Evolutionary conservation across 306 rosid species (phyloP), one percentile per base, ranked within the genome.

Genomic region (Fragaria vesca): DNA sequence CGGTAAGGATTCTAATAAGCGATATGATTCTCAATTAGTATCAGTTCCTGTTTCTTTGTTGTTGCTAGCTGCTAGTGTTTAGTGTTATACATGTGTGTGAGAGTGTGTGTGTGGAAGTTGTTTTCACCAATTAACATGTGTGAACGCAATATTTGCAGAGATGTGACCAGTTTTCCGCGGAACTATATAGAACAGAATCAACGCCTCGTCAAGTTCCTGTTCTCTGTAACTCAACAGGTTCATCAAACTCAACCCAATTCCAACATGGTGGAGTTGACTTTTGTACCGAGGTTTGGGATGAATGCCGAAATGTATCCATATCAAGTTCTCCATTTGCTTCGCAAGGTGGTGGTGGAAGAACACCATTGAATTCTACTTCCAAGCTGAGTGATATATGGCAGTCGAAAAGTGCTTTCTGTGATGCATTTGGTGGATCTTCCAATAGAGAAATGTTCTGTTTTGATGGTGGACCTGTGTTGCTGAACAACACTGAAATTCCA

Each of bases 131-230:
- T 52, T 72, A 63, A 52, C 57, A 0, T 52, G 66, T 52, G 6
- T 72, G 66, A 72, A 52, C 24, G 6, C 34, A 9, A 12, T 66
- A 61, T 34, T 55, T 66, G 81, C 74, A 83, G 78, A 83, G 60
- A 48, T 83, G 87, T 48, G 87, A 83, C 72, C 84, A 48, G 46
- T 83, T 80, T 75, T 76, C 84, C 3, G 84, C 76, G 2, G 81
- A 72, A 52, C 73, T 83, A 48, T 83, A 46, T 46, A 63, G 67
- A 74, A 48, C 63, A 45, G 82, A 74, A 61, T 84, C 82, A 51
- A 71, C 24, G 13, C 71, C 80, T 13, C 42, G 71, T 42, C 18
- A 54, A 69, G 82, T 84, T 69, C 87, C 87, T 51, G 66, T 77
- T 43, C 87, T 84, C 17, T 84, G 87, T 78, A 83, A 72, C 68